Evolutionary conservation across 176 grass and related monocot species (phyloP), one percentile per base, ranked within the genome.

Genomic region (Oryza longistaminata): DNA sequence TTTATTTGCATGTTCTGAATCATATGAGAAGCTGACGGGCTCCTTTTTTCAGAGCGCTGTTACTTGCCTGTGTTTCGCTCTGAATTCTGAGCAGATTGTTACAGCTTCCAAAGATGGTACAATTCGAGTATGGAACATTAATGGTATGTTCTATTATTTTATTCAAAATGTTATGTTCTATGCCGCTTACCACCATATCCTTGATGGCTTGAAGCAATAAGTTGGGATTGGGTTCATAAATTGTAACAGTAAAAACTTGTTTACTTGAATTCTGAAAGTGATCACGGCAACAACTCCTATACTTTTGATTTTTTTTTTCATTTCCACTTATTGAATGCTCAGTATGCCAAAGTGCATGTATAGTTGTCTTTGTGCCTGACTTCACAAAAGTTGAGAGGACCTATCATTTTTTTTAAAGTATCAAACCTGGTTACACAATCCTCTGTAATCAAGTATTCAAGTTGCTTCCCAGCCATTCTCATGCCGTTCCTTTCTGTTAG

Each of bases 41-140:
- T 86, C 10, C 43, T 45, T 70, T 74, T 40, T 84, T 75, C 85
- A 99, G 93, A 94, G 96, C 82, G 93, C 91, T 74, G 96, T 96
- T 31, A 94, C 93, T 68, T 89, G 90, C 85, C 83, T 99, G 81
- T 94, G 91, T 81, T 99, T 96, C 24, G 64, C 85, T 79, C 90
- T 84, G 74, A 92, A 91, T 75, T 96, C 96, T 9, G 96, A 99
- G 81, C 87, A 92, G 85, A 89, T 96, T 73, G 83, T 99, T 66
- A 96, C 93, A 61, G 93, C 93, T 70, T 99, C 96, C 7, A 99
- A 96, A 90, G 96, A 99, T 77, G 91, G 96, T 85, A 87, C 91
- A 62, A 83, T 99, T 82, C 86, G 91, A 69, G 72, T 99, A 64
- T 99, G 90, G 96, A 99, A 99, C 84, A 96, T 99, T 74, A 96